A percentile compares a stretch with the other conserved stretches of the same genome.
phyloP scores from a whole-genome alignment of 2,329 filamentous ascomycete species.

The Nakataea oryzae region DNA sequence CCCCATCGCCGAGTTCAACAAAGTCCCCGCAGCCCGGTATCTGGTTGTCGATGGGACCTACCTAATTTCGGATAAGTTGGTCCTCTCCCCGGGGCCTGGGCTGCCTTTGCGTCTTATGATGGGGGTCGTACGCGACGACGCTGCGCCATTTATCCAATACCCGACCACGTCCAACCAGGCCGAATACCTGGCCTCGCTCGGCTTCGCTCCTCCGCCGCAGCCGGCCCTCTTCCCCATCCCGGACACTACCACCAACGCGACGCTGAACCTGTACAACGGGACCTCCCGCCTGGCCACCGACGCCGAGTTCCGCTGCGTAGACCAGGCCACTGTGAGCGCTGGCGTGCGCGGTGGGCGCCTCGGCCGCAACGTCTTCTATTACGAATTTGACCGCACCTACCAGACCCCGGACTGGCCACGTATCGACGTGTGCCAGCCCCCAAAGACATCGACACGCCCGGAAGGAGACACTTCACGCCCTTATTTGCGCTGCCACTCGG shows the following conservation, averaged over 20 bases:
- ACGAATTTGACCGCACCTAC: constrained; percentile 49
- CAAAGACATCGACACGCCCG: constrained; percentile 20
- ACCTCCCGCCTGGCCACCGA: constrained; percentile 45
- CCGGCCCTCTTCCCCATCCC: constrained; percentile 38
- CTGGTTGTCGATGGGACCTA: constrained; percentile 49
- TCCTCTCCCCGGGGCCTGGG: constrained; percentile 28
- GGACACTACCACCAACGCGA: constrained; percentile 29
- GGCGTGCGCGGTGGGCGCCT: constrained; percentile 33
- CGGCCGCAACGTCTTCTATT: constrained; percentile 37
- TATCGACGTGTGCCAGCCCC: constrained; percentile 36
- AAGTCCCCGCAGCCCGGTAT: constrained; percentile 35
- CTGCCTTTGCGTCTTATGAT: constrained; percentile 45
- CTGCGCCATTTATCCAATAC: constrained; percentile 40
- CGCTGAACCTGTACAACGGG: constrained; percentile 45
- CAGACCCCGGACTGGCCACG: constrained; percentile 41
- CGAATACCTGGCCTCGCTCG: constrained; percentile 20
- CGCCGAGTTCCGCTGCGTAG: constrained; percentile 47
- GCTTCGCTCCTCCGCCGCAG: constrained; percentile 19
- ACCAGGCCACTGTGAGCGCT: constrained; percentile 45
- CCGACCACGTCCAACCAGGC: constrained; percentile 23
- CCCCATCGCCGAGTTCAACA: constrained; percentile 31
- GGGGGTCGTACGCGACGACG: constrained; percentile 43
- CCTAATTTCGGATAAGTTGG: constrained; percentile 33
- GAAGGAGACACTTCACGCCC: constrained; percentile 28
- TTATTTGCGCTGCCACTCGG: constrained; percentile 46